Evolutionary conservation across 1,284 basidiomycete genomes (phyloP).

Genomic region (Serendipita sp.): DNA sequence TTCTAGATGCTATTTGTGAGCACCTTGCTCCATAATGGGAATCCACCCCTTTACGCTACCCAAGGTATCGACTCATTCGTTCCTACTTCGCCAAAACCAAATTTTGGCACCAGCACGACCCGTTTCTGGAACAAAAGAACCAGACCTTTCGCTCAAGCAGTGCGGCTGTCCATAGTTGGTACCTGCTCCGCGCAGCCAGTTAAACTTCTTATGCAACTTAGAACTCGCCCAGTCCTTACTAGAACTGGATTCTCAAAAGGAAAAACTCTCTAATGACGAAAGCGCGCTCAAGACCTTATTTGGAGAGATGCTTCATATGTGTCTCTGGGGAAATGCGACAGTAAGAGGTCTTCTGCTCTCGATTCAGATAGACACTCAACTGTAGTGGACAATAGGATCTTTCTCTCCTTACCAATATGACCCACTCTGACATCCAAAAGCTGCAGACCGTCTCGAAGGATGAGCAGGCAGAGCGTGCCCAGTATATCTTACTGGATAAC

Average conservation of each 20-base stretch:
- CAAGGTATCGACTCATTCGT: constrained; percentile 73
- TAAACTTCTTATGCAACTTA: constrained; percentile 19
- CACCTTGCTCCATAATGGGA: too few species aligned
- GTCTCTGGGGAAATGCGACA: constrained; percentile 82
- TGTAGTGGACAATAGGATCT: constrained; percentile 40
- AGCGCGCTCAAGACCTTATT: constrained; percentile 52
- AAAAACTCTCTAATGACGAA: constrained; percentile 30
- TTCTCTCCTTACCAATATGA: constrained; percentile 68
- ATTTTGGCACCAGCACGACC: constrained; percentile 73
- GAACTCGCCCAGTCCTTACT: constrained; percentile 58
- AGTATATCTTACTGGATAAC: constrained; percentile 78
- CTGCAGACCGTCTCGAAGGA: constrained; percentile 72
- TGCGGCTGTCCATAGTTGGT: constrained; percentile 58
- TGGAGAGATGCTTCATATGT: constrained; percentile 78
- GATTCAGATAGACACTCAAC: background rate
- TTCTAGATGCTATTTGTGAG: constrained; percentile 36
- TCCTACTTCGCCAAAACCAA: constrained; percentile 56
- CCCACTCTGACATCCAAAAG: constrained; percentile 65
- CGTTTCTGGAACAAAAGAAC: constrained; percentile 71
- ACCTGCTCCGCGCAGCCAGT: constrained; percentile 4
- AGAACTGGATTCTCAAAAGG: constrained; percentile 41
- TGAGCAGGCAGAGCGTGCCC: constrained; percentile 55
- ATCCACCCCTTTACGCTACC: background rate
- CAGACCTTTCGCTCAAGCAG: constrained; percentile 74
- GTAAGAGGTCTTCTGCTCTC: constrained; percentile 23